phyloP scores from a whole-genome alignment of 345 rosid genomes.

The Pugionium cornutum region DNA sequence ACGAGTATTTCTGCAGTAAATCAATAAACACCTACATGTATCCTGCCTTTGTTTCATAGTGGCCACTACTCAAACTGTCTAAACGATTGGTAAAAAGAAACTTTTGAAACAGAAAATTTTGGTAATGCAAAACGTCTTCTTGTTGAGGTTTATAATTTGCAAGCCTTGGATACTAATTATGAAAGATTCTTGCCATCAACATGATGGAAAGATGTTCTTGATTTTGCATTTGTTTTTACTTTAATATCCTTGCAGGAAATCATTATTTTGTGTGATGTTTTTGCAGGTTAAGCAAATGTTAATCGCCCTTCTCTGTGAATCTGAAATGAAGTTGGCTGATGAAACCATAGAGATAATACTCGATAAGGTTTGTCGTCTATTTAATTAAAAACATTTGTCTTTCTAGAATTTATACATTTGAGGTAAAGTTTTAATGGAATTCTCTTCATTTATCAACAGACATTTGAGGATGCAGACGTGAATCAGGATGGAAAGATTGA shows the following conservation, averaged over 20 bases:
- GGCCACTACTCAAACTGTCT: not conserved
- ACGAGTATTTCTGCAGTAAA: too few species aligned
- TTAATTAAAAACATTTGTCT: not conserved
- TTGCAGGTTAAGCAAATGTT: slow-evolving; percentile 96
- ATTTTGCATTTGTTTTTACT: not conserved
- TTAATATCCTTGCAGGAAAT: not conserved
- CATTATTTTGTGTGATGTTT: slow-evolving; percentile 10
- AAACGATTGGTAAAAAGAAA: not conserved
- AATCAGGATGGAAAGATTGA: slow-evolving; percentile 90
- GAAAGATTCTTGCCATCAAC: not conserved
- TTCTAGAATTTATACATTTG: not conserved
- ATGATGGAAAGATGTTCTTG: slow-evolving; percentile 7
- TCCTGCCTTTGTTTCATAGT: slow-evolving; percentile 14
- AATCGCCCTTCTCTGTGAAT: slow-evolving; percentile 94
- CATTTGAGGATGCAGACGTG: slow-evolving; percentile 86
- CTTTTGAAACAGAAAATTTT: not conserved
- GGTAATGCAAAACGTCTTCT: not conserved
- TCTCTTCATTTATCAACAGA: slow-evolving; percentile 47
- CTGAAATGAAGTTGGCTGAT: slow-evolving; percentile 95
- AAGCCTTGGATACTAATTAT: not conserved
- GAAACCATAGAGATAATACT: slow-evolving; percentile 94
- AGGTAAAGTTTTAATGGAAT: not conserved
- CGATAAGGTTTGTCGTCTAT: slow-evolving; percentile 63
- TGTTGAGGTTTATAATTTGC: not conserved
- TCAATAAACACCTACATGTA: not conserved